A percentile compares a stretch with the other conserved stretches of the same genome.
These are phyloP conservation scores for Lecanoromycetidae sp. DNA, from an alignment of 2,329 filamentous ascomycete genomes.

Conservation along the genomic window DNA sequence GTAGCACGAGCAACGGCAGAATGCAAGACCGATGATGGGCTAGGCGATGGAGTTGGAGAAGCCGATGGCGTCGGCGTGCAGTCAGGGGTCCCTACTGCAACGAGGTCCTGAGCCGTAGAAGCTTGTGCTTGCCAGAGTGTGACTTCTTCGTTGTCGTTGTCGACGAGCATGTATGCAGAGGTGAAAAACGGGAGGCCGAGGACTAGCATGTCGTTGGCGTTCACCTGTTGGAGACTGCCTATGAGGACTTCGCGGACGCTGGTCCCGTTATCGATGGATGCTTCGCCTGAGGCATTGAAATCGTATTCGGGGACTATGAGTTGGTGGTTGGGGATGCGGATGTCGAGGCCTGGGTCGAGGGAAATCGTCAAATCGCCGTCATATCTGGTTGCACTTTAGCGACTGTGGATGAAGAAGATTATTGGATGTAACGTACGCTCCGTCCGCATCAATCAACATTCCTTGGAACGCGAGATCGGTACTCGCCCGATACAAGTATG, in stretches of 20 bases:
- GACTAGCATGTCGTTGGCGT: constrained; percentile 20
- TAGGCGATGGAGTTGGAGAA: neutral
- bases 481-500: neutral
- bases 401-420: too few species aligned
- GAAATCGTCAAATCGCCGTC: constrained; percentile 9
- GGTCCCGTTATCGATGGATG: constrained; percentile 2
- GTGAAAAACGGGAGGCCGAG: constrained; percentile 26
- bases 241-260: constrained; percentile 20
- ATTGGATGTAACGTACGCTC: constrained; percentile 4
- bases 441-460: constrained; percentile 2
- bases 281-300: constrained; percentile 18
- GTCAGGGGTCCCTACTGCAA: constrained; percentile 4
- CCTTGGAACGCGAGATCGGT: neutral
- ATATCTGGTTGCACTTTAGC: constrained; percentile 1
- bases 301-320: constrained; percentile 23
- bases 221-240: constrained; percentile 20
- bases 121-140: constrained; percentile 19
- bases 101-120: constrained; percentile 16
- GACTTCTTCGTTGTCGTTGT: constrained; percentile 21
- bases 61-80: neutral
- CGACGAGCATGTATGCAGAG: constrained; percentile 23
- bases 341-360: constrained; percentile 15
- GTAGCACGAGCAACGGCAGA: neutral
- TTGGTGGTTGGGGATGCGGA: constrained; percentile 24
- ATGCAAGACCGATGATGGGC: neutral